Evolutionary conservation across 495 filamentous ascomycete genomes (phyloP), one percentile per base, ranked within the genome.

Genomic region (Penicillium psychrofluorescens): DNA sequence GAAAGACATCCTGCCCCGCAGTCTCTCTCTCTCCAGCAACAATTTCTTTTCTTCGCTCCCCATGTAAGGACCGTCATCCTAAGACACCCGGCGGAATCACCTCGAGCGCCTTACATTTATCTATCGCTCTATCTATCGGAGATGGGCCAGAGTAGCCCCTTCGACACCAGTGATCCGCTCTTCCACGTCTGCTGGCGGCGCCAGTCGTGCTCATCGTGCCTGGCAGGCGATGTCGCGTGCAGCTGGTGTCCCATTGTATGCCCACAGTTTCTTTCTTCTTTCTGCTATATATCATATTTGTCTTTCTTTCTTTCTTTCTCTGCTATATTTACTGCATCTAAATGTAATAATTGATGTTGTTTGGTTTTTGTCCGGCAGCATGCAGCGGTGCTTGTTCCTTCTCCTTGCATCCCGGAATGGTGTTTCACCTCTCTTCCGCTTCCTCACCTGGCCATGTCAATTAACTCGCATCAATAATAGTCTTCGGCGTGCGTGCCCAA

Each of bases 171-270:
- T 32, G 64, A 70, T 29, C 53, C 62, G 11, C 55, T 70, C 11
- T 70, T 72, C 39, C 51, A 61, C 29, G 22, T 59, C 22, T 75
- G 71, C 50, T 75, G 71, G 71, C 54, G 67, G 9, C 57, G 65
- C 11, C 71, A 75, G 46, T 69, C 70, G 7, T 75, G 71, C 45
- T 54, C 55, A n/a, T 45, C 51, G 27, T 75, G 71, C 48, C 45
- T 75, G 29, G 38, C 55, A 29, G 61, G 64, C 7, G 53, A 60
- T 42, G 48, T 60, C 10, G 50, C 56, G 22, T 79, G 75, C 59
- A 74, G 74, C 35, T 79, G 75, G 75, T 79, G 75, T 54, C 59
- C 74, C n/a, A 62, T 70, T 50, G 74, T 79, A 66, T 66, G 11
- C 34, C 22, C 28, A 33, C 33, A 6, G 36, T 35, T 48, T 30